Base-by-base conservation (phyloP, 2,329 filamentous ascomycete genomes). In the Metarhizium humberi region DNA sequence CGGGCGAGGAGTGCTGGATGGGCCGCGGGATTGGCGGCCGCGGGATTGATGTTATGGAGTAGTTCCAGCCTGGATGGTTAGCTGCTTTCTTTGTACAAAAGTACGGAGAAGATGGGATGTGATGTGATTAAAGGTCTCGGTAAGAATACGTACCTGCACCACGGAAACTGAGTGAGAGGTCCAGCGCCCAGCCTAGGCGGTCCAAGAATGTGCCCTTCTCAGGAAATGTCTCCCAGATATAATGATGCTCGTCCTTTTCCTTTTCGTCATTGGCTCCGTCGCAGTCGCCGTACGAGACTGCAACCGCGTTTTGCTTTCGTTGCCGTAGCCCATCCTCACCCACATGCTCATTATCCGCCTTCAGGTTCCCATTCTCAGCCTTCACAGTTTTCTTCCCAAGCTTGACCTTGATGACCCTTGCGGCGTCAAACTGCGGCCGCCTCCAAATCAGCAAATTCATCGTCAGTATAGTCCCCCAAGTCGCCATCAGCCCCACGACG, bases 171-270 rank as follows among this genome's bases (percentile, higher is more conserved):
- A 71, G 70, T 14, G 75, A 67, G n/a, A 86, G 71, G 59, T 85
- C 82, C 16, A 75, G 62, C 0, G 75, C 70, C 83, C 83, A 86
- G 59, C 70, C 69, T 7, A 85, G 64, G 11, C 83, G 75, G 45
- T 77, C 67, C 29, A 63, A 52, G 49, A 83, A 76, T 0, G 77
- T 65, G 1, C 67, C 77, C 3, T 77, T 65, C 4, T 73, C 71
- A 0, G 82, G 83, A 59, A 78, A 86, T 1, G 74, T 67, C 63
- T 86, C 77, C 83, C 83, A 86, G 61, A 78, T 76, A 55, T 84
- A 84, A 56, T 80, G 74, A 49, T 70, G 70, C 5, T 69, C 67
- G 25, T 25, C 25, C 25, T 25, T 25, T 18, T 70, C 34, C 2
- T 30, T 36, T 7, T 36, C 48, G 30, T 30, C 25, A 5, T 38